phyloP scores from a whole-genome alignment of 2,329 filamentous ascomycete genomes.

The Chaetomiaceae sp. region DNA sequence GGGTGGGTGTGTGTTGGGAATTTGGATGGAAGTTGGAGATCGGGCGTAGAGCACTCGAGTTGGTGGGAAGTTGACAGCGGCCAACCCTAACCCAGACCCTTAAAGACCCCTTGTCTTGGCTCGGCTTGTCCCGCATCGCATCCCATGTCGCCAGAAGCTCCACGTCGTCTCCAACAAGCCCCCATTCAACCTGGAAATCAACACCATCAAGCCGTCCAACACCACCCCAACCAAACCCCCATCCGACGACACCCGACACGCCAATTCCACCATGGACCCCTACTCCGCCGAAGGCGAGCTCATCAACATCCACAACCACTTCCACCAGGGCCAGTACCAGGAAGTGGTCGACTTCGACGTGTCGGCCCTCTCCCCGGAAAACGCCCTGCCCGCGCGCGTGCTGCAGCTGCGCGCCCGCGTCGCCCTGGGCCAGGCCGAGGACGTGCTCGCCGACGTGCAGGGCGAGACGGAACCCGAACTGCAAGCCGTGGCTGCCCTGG shows the following conservation, averaged over 20 bases:
- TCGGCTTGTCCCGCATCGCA: not conserved
- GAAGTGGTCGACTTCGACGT: conserved; percentile 82
- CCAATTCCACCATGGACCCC: conserved; percentile 52
- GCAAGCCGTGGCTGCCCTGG: conserved; percentile 70
- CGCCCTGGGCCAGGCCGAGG: conserved; percentile 71
- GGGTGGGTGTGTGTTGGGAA: too few species aligned
- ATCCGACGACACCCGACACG: not conserved
- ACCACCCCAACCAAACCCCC: not conserved
- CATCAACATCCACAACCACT: conserved; percentile 66
- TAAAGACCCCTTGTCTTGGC: conserved; percentile 10
- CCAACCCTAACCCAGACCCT: conserved; percentile 6
- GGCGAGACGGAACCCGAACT: conserved; percentile 66
- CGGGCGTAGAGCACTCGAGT: too few species aligned
- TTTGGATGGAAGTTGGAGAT: too few species aligned
- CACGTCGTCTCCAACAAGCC: conserved; percentile 18
- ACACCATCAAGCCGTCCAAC: not conserved
- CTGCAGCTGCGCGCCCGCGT: conserved; percentile 79
- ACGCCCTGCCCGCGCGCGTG: conserved; percentile 70
- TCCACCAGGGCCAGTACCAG: conserved; percentile 79
- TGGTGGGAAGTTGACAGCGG: too few species aligned
- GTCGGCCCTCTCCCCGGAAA: conserved; percentile 71
- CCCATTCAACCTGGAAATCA: not conserved
- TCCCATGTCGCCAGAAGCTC: conserved; percentile 12
- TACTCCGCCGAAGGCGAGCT: conserved; percentile 68
- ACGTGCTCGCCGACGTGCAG: conserved; percentile 66